These are phyloP conservation scores for Arthrocladium fulminans DNA, from an alignment of 2,329 filamentous ascomycete genomes.

Conservation along the genomic window DNA sequence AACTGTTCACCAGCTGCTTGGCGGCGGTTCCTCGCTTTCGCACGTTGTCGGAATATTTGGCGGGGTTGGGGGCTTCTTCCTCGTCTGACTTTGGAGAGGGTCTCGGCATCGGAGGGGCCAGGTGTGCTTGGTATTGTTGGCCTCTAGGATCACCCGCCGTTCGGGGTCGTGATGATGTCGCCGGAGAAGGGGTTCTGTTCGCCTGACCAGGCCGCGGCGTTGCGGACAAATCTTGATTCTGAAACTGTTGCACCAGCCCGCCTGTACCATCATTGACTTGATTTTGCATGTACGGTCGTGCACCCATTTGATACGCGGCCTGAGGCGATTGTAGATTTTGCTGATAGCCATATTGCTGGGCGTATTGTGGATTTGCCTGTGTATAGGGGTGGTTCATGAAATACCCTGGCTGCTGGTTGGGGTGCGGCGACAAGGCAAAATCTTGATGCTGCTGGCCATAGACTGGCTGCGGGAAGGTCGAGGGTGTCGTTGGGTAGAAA, in stretches of 20 bases:
- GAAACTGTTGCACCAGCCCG: slow-evolving; percentile 89
- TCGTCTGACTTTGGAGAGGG: slow-evolving; percentile 51
- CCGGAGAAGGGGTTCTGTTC: slow-evolving; percentile 58
- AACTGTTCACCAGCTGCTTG: slow-evolving; percentile 59
- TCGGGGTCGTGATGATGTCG: slow-evolving; percentile 60
- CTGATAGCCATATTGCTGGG: slow-evolving; percentile 43
- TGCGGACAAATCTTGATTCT: slow-evolving; percentile 82
- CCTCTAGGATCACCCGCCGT: slow-evolving; percentile 66
- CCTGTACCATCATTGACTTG: slow-evolving; percentile 73
- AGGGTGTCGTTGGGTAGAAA: slow-evolving; percentile 79
- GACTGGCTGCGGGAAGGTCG: slow-evolving; percentile 90
- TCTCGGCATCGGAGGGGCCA: slow-evolving; percentile 58
- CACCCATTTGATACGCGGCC: slow-evolving; percentile 42
- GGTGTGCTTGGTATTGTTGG: slow-evolving; percentile 52
- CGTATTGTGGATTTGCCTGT: slow-evolving; percentile 43
- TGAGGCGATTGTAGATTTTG: slow-evolving; percentile 50
- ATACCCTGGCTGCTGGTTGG: slow-evolving; percentile 43
- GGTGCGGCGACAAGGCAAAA: slow-evolving; percentile 41
- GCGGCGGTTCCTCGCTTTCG: slow-evolving; percentile 61
- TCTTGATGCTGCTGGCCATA: slow-evolving; percentile 54
- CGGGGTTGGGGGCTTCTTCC: slow-evolving; percentile 69
- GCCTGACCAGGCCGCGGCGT: slow-evolving; percentile 63
- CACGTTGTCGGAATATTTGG: slow-evolving; percentile 80
- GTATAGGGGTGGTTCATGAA: slow-evolving; percentile 55
- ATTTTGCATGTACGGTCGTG: slow-evolving; percentile 33